Evolutionary conservation across 345 rosid genomes (phyloP).

Genomic region (Aquilaria sinensis): DNA sequence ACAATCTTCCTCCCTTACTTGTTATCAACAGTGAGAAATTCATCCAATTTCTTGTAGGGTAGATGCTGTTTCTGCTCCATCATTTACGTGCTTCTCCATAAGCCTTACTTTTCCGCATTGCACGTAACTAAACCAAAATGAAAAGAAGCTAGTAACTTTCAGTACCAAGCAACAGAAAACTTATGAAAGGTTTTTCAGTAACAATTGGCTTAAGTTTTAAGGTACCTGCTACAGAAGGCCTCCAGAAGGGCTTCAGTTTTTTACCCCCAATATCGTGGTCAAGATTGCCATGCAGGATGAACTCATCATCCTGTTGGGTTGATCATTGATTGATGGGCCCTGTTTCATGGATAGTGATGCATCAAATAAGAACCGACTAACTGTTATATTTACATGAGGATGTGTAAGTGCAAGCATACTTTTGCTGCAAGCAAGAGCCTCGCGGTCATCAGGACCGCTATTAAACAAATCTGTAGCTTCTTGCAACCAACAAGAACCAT

Average conservation of each 20-base stretch:
- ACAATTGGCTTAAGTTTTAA: neutral
- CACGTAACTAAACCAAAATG: conserved; percentile 33
- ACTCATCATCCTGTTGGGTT: conserved; percentile 21
- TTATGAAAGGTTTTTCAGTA: neutral
- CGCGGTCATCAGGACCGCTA: conserved; percentile 88
- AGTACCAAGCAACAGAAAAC: neutral
- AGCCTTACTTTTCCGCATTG: conserved; percentile 50
- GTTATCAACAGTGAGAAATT: conserved; percentile 58
- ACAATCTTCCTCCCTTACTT: conserved; percentile 49
- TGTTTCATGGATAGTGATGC: conserved; percentile 1
- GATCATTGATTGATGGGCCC: conserved; percentile 1
- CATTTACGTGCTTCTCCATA: conserved; percentile 41
- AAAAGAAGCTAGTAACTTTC: neutral
- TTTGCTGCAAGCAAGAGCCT: conserved; percentile 69
- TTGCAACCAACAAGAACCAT: conserved; percentile 37
- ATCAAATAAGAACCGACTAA: conserved; percentile 41
- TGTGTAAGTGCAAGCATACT: conserved; percentile 33
- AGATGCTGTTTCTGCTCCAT: conserved; percentile 38
- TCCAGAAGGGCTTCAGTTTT: conserved; percentile 43
- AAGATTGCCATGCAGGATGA: conserved; percentile 31
- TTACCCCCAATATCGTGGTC: conserved; percentile 29
- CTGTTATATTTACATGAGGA: conserved; percentile 40
- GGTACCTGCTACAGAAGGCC: conserved; percentile 54
- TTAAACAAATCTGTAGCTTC: conserved; percentile 63
- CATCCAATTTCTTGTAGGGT: conserved; percentile 43